Evolutionary conservation across 768 basidiomycete species (phyloP).

Genomic region (Trametes cubensis): DNA sequence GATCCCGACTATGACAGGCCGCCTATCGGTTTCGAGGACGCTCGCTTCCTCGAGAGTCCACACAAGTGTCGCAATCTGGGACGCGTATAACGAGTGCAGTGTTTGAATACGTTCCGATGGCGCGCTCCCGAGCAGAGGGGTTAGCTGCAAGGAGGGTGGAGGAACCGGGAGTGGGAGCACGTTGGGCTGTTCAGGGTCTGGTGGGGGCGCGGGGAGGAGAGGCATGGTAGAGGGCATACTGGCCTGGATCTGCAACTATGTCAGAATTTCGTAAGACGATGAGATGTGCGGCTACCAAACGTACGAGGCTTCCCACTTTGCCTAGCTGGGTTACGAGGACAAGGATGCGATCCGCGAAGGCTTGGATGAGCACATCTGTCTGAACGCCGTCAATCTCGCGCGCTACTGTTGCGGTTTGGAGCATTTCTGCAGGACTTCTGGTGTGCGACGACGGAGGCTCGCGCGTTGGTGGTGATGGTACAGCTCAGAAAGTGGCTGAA

Average conservation of each 20-base stretch:
- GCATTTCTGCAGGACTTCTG: constrained; percentile 30
- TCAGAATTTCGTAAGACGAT: constrained; percentile 16
- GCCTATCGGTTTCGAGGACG: constrained; percentile 46
- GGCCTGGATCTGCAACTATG: constrained; percentile 68
- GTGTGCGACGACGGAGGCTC: not conserved
- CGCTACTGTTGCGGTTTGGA: constrained; percentile 54
- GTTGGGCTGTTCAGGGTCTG: constrained; percentile 41
- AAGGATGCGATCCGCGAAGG: constrained; percentile 77
- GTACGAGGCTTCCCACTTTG: constrained; percentile 86
- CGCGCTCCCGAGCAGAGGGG: constrained; percentile 75
- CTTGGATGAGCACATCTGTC: constrained; percentile 80
- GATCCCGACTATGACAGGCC: constrained; percentile 74
- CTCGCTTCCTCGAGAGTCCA: constrained; percentile 60
- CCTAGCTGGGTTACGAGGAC: constrained; percentile 90
- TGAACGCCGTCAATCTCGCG: constrained; percentile 54
- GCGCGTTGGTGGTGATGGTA: not conserved
- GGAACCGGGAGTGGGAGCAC: constrained; percentile 52
- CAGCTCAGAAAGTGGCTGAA: not conserved
- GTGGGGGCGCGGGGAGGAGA: constrained; percentile 44
- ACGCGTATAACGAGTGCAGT: constrained; percentile 77
- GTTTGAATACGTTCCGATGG: constrained; percentile 69
- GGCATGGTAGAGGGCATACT: constrained; percentile 66
- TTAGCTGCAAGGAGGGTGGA: constrained; percentile 75
- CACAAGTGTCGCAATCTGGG: constrained; percentile 85
- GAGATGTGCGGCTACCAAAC: constrained; percentile 6